Evolutionary conservation across 2,329 filamentous ascomycete species (phyloP).

Genomic region (Phyllosticta citrichinensis): DNA sequence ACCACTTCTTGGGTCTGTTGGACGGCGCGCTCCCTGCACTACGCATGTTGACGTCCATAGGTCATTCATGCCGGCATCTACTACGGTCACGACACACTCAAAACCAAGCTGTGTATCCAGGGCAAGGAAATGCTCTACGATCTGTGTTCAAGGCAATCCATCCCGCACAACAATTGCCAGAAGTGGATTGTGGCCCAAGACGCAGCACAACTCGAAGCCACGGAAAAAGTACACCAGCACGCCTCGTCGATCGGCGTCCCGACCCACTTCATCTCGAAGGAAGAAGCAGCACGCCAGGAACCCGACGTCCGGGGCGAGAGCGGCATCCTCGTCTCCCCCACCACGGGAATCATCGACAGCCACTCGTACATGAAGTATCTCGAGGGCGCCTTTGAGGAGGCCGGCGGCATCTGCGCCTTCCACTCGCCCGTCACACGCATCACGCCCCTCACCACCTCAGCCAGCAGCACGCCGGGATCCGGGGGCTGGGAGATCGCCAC

Average conservation of each 20-base stretch:
- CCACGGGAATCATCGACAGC: constrained; percentile 83
- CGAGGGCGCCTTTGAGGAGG: constrained; percentile 64
- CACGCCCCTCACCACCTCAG: constrained; percentile 33
- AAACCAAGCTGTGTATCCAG: constrained; percentile 70
- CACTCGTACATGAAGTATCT: constrained; percentile 77
- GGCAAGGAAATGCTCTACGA: constrained; percentile 71
- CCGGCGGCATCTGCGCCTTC: constrained; percentile 64
- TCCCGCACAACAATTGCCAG: constrained; percentile 65
- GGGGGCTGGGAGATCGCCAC: constrained; percentile 66
- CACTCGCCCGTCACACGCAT: constrained; percentile 55
- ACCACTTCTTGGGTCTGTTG: not conserved
- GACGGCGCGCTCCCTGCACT: not conserved
- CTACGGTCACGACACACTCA: constrained; percentile 67
- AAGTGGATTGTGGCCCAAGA: constrained; percentile 96
- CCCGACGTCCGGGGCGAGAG: constrained; percentile 62
- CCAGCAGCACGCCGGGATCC: constrained; percentile 12
- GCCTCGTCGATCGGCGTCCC: constrained; percentile 52
- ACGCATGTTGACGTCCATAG: constrained; percentile 23
- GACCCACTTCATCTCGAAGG: constrained; percentile 54
- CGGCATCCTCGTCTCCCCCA: constrained; percentile 72
- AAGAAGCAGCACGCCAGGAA: constrained; percentile 56
- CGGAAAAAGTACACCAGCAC: constrained; percentile 48
- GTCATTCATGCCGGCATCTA: constrained; percentile 95
- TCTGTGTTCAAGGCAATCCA: constrained; percentile 56
- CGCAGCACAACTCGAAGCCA: constrained; percentile 53